phyloP scores from a whole-genome alignment of 768 basidiomycete genomes.

The Gloeophyllum trabeum region DNA sequence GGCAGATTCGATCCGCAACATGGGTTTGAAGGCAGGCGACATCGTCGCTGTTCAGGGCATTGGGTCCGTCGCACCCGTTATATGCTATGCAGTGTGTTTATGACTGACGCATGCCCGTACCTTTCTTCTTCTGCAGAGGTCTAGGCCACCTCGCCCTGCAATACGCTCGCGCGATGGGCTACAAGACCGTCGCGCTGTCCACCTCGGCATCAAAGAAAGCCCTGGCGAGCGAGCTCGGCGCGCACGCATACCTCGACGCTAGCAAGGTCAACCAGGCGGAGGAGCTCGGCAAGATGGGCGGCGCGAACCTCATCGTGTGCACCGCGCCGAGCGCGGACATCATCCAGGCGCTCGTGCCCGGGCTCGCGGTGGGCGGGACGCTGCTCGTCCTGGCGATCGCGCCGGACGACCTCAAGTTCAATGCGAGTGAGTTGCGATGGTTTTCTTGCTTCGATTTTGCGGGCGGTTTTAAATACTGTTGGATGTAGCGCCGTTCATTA shows the following conservation, averaged over 20 bases:
- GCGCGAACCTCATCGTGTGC: constrained; percentile 25
- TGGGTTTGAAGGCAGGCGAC: constrained; percentile 19
- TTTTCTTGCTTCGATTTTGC: background rate
- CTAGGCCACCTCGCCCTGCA: constrained; percentile 24
- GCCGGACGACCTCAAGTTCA: background rate
- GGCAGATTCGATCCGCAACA: constrained; percentile 16
- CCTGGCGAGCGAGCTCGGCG: constrained; percentile 24
- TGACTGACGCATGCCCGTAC: background rate
- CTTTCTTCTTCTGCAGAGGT: constrained; percentile 7
- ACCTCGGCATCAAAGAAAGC: constrained; percentile 17
- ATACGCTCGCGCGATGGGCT: constrained; percentile 24
- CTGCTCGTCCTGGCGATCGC: constrained; percentile 12
- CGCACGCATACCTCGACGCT: constrained; percentile 24
- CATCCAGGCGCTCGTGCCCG: constrained; percentile 10
- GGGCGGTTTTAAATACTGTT: no score
- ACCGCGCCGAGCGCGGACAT: constrained; percentile 16
- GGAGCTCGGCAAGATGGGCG: constrained; percentile 22
- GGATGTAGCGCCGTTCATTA: background rate
- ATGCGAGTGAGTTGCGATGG: background rate
- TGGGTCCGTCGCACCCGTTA: constrained; percentile 9
- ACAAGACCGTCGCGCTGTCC: constrained; percentile 22
- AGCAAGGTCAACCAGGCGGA: constrained; percentile 16
- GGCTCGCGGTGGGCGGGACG: constrained; percentile 11
- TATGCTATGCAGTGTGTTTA: no score
- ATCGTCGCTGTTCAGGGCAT: constrained; percentile 27